Percentiles rank a stretch among this genome's conserved stretches.
phyloP scores from a whole-genome alignment of 2,329 filamentous ascomycete genomes.

The Cladobotryum mycophilum region DNA sequence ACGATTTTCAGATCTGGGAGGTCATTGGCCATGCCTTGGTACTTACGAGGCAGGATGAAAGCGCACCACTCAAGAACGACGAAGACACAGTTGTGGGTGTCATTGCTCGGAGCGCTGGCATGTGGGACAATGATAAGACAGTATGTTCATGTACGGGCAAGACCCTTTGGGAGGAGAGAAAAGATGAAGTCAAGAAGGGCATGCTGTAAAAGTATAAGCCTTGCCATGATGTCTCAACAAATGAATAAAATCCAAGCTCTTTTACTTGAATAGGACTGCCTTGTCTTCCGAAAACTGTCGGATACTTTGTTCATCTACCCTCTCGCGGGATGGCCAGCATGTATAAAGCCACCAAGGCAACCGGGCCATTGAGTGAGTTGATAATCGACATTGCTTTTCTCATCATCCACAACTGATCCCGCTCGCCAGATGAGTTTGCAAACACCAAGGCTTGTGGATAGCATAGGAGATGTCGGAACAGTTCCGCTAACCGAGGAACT shows the following conservation, averaged over 20 bases:
- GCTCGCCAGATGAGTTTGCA: too few species aligned
- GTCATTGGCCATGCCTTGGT: constrained; percentile 91
- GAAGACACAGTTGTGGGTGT: constrained; percentile 84
- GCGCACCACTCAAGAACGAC: constrained; percentile 59
- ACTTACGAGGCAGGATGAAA: constrained; percentile 60
- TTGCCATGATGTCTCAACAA: not conserved
- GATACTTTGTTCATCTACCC: too few species aligned
- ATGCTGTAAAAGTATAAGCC: constrained; percentile 65
- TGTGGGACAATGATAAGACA: constrained; percentile 98
- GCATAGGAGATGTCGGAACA: too few species aligned
- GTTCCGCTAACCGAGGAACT: too few species aligned
- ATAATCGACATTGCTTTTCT: too few species aligned
- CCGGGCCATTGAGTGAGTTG: too few species aligned
- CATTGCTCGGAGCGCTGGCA: constrained; percentile 90
- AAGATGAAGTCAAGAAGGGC: constrained; percentile 80
- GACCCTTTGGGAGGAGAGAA: constrained; percentile 95
- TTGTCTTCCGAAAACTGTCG: too few species aligned
- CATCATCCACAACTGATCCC: too few species aligned
- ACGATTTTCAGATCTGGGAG: constrained; percentile 85
- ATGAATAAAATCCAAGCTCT: not conserved
- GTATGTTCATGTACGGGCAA: constrained; percentile 97
- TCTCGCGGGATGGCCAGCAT: too few species aligned
- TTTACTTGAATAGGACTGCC: too few species aligned
- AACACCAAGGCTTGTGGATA: too few species aligned
- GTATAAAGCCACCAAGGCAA: too few species aligned